phyloP scores from a whole-genome alignment of 73 alveolate species.

The Uronychia binucleata region DNA sequence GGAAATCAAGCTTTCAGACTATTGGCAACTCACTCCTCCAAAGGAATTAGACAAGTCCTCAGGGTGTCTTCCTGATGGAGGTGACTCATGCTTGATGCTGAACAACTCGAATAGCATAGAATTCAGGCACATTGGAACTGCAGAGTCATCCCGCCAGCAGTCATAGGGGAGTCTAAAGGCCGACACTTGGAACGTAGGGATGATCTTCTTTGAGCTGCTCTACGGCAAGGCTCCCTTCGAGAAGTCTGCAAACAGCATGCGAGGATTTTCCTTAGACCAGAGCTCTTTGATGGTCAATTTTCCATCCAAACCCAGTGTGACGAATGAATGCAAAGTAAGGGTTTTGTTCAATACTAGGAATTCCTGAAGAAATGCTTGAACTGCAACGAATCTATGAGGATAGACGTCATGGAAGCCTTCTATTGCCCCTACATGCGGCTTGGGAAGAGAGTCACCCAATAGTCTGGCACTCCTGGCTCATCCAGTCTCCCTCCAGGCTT shows the following conservation, averaged over 20 bases:
- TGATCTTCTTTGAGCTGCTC: conserved; percentile 92
- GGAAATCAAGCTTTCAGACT: conserved; percentile 87
- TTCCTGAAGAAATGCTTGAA: conserved; percentile 8
- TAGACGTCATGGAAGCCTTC: conserved; percentile 3
- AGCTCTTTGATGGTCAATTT: too few relatives aligned
- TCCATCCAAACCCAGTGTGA: conserved; percentile 20
- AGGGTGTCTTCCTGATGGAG: conserved; percentile 88
- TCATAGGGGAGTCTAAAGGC: conserved; percentile 93
- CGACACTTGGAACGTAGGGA: conserved; percentile 96
- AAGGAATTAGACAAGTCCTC: conserved; percentile 77
- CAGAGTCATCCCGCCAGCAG: too few relatives aligned
- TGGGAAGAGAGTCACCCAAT: too few relatives aligned
- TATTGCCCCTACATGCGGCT: conserved; percentile 9
- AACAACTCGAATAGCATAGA: too few relatives aligned
- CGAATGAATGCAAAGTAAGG: conserved; percentile 21
- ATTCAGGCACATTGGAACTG: too few relatives aligned
- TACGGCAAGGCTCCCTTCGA: conserved; percentile 96
- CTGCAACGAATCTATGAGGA: conserved; percentile 3
- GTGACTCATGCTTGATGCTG: too few relatives aligned
- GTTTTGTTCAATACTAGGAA: too few relatives aligned
- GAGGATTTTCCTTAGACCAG: too few relatives aligned
- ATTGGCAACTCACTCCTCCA: conserved; percentile 80
- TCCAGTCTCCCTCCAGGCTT: too few relatives aligned
- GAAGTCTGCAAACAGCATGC: too few relatives aligned
- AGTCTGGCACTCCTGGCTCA: too few relatives aligned